Base-by-base conservation (phyloP, 2,329 filamentous ascomycete genomes). In the Biscogniauxia sp. region DNA sequence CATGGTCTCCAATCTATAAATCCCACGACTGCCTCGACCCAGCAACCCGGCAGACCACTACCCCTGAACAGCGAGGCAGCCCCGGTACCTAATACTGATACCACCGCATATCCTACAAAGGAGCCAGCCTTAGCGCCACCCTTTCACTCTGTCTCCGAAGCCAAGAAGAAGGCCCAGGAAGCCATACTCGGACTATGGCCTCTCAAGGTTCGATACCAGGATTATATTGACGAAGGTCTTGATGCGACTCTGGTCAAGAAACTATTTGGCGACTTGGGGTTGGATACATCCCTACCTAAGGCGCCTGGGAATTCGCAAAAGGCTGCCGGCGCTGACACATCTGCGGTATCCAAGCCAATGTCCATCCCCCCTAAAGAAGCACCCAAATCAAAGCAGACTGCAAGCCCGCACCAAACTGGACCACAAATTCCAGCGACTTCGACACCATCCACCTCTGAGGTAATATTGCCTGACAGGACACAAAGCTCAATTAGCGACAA, bases 211-310 rank as follows among this genome's bases (percentile, higher is more conserved):
- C 85, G 86, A 20, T 96, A 88, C 70, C 82, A 89, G 58, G 84
- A 91, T 61, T 88, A 94, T 59, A 78, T 93, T 13, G 81, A 86
- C 11, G 90, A 94, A 73, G 90, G 91, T 0, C 82, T 94, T 51
- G 84, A 93, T 66, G 80, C 84, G 41, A 74, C 75, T 1, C 71
- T 92, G 11, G 76, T 96, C 41, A 83, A 81, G 59, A 73, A 78
- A 28, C 79, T 95, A 1, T 95, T 93, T 68, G 77, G 81, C 25
- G 88, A 92, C 20, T 77, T 95, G 3, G 87, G 88, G 3, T 79
- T 93, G 3, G 80, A 82, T 32, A 77, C 79, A 66, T 72, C 60
- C 26, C 68, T 65, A 55, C 69, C 71, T 41, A 72, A 69, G 51
- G 64, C 67, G 66, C 63, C 52, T 45, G 13, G 9, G 8, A 41